A percentile compares a stretch with the other conserved stretches of the same genome.
Evolutionary conservation across 2,329 filamentous ascomycete genomes (phyloP).

Genomic region (Akanthomyces lecanii): DNA sequence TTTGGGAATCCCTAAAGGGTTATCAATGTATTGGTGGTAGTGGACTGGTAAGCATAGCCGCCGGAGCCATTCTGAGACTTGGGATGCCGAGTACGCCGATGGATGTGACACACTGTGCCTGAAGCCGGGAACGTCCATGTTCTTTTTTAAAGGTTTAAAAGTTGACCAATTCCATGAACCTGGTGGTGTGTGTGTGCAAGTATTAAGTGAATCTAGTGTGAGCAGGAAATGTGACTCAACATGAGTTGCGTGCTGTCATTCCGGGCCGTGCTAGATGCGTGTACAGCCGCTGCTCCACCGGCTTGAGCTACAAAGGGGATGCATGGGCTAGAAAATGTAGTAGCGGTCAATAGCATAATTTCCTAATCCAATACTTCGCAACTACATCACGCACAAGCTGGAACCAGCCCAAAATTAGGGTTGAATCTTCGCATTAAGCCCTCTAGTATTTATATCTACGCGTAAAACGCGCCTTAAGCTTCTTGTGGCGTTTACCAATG

Average conservation of each 20-base stretch:
- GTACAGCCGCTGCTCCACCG: neutral
- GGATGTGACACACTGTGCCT: neutral
- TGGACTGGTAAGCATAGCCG: neutral
- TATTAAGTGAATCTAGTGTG: neutral
- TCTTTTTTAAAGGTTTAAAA: neutral
- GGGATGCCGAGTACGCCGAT: neutral
- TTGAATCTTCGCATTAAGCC: too few species aligned
- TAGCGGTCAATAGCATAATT: too few species aligned
- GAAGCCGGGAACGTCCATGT: neutral
- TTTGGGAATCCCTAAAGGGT: neutral
- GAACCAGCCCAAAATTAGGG: too few species aligned
- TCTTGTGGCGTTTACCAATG: too few species aligned
- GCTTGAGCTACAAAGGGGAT: neutral
- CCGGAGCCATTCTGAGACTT: conserved; percentile 1
- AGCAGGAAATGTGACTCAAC: neutral
- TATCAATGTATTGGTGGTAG: neutral
- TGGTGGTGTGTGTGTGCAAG: neutral
- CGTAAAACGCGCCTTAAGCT: too few species aligned
- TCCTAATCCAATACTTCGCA: too few species aligned
- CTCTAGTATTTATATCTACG: too few species aligned
- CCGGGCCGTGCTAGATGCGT: neutral
- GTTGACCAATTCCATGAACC: neutral
- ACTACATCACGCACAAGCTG: too few species aligned
- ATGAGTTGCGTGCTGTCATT: neutral
- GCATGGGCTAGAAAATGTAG: too few species aligned